Evolutionary conservation across 768 basidiomycete species (phyloP).

Genomic region (Boletus pseudopeckii): DNA sequence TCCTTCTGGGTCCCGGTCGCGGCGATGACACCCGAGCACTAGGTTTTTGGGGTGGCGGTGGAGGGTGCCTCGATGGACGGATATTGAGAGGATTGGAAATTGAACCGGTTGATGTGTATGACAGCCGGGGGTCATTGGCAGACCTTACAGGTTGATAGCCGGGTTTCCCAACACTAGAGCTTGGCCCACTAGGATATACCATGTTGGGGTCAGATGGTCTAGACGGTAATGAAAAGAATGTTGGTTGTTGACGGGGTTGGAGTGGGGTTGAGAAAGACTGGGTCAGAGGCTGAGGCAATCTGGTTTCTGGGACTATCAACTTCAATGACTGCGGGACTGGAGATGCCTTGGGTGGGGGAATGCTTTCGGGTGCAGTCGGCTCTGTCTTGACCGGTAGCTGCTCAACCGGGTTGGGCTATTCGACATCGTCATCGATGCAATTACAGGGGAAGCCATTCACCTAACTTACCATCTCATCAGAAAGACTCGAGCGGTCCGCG

Average conservation of each 20-base stretch:
- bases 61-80: conserved; percentile 40
- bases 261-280: conserved; percentile 11
- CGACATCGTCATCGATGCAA: not conserved
- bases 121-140: conserved; percentile 30
- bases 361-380: conserved; percentile 4
- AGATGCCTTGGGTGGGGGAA: conserved; percentile 14
- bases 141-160: conserved; percentile 29
- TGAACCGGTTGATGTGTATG: conserved; percentile 41
- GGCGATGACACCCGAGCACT: conserved; percentile 13
- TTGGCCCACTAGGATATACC: conserved; percentile 10
- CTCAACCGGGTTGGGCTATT: conserved; percentile 18
- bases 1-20: conserved; percentile 13
- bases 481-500: conserved; percentile 11
- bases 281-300: not conserved
- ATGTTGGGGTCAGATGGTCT: conserved; percentile 14
- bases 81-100: conserved; percentile 55
- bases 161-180: conserved; percentile 18
- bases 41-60: conserved; percentile 7
- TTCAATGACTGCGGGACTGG: conserved; percentile 9
- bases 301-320: conserved; percentile 13
- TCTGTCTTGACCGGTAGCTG: conserved; percentile 20
- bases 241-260: conserved; percentile 12
- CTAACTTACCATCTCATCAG: conserved; percentile 16
- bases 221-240: conserved; percentile 14
- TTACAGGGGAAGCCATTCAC: not conserved